phyloP scores from a whole-genome alignment of 1,139 yeast genomes.

The Blastobotrys persicus region DNA sequence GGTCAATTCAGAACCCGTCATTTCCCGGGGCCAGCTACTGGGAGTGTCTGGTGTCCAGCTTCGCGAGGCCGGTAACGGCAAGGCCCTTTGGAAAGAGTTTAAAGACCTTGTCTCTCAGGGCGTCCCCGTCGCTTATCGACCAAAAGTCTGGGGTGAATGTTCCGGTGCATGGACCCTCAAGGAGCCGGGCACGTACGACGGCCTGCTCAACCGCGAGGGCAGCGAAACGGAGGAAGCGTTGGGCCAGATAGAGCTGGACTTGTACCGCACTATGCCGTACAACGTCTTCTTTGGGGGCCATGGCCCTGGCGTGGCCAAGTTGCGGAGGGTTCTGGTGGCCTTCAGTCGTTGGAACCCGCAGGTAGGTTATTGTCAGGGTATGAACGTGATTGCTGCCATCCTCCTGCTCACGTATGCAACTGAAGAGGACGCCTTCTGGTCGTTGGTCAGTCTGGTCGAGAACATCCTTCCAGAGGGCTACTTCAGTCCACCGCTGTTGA shows the following conservation, averaged over 20 bases:
- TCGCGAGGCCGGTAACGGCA: slow-evolving; percentile 20
- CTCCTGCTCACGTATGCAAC: slow-evolving; percentile 46
- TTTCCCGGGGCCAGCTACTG: slow-evolving; percentile 39
- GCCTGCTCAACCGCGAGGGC: slow-evolving; percentile 26
- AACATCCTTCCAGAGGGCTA: slow-evolving; percentile 52
- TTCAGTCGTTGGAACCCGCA: slow-evolving; percentile 50
- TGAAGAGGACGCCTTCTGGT: slow-evolving; percentile 61
- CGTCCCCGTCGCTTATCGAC: slow-evolving; percentile 49
- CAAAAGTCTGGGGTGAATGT: slow-evolving; percentile 54
- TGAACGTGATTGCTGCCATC: slow-evolving; percentile 60
- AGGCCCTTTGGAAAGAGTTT: slow-evolving; percentile 38
- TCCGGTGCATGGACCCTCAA: slow-evolving; percentile 49
- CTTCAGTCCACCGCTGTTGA: slow-evolving; percentile 43
- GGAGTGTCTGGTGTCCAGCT: slow-evolving; percentile 43
- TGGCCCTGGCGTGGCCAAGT: slow-evolving; percentile 53
- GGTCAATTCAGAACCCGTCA: slow-evolving; percentile 23
- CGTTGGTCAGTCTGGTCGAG: slow-evolving; percentile 50
- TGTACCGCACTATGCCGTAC: slow-evolving; percentile 56
- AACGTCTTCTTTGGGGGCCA: slow-evolving; percentile 55
- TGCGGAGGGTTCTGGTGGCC: slow-evolving; percentile 52
- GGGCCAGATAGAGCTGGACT: slow-evolving; percentile 54
- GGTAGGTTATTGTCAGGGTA: slow-evolving; percentile 62
- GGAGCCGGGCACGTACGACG: slow-evolving; percentile 52
- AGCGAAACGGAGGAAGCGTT: slow-evolving; percentile 39
- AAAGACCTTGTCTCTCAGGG: slow-evolving; percentile 45